Evolutionary conservation across 2,329 filamentous ascomycete genomes (phyloP).

Genomic region (Cercospora brassicicola): DNA sequence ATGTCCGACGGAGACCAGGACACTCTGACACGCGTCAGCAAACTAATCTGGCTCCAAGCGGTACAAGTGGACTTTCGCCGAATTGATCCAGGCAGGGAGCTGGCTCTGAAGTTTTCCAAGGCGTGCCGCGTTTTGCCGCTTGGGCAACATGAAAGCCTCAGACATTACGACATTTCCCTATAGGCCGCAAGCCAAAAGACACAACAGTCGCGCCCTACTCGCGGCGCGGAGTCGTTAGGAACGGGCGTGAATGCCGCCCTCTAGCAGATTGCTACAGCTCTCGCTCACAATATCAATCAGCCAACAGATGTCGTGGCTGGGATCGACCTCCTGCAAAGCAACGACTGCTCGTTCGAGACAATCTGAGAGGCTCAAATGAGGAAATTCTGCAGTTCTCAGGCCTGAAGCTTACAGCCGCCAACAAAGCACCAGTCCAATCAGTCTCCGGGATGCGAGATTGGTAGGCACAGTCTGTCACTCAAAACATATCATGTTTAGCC

Average conservation of each 20-base stretch:
- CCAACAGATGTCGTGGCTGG: neutral
- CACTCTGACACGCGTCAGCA: neutral
- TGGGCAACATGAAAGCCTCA: neutral
- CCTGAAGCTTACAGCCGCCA: neutral
- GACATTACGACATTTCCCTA: neutral
- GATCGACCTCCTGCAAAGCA: neutral
- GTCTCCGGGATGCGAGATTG: neutral
- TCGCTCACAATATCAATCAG: neutral
- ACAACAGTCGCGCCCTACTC: neutral
- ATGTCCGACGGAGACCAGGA: neutral
- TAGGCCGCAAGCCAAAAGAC: neutral
- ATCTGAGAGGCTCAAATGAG: neutral
- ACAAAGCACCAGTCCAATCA: neutral
- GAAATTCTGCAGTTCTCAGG: neutral
- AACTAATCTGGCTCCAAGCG: neutral
- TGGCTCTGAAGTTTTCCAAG: neutral
- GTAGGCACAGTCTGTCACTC: neutral
- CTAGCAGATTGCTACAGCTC: neutral
- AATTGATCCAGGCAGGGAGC: neutral
- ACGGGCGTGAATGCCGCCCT: neutral
- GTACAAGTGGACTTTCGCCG: neutral
- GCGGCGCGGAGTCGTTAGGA: neutral
- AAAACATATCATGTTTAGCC: neutral
- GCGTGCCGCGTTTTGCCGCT: neutral
- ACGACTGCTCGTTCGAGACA: neutral